phyloP scores from a whole-genome alignment of 23 red algal species.

The Gracilaria domingensis region DNA sequence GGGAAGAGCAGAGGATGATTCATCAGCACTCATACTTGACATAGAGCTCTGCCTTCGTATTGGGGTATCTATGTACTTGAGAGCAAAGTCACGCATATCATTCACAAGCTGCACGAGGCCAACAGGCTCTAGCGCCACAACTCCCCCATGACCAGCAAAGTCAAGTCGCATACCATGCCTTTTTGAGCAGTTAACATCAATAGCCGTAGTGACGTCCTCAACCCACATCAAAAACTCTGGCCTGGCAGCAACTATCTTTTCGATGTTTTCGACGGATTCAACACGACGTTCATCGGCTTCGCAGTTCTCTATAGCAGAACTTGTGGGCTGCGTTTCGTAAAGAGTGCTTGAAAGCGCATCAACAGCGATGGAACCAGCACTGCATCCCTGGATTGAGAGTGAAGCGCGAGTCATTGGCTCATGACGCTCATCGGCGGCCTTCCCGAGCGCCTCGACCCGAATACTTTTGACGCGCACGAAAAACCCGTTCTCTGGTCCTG shows the following conservation, averaged over 20 bases:
- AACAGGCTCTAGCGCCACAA: conserved; percentile 67
- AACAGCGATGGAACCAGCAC: conserved; percentile 55
- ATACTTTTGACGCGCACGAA: conserved; percentile 51
- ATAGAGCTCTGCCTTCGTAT: conserved; percentile 19
- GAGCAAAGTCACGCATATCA: conserved; percentile 44
- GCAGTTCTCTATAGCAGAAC: conserved; percentile 6
- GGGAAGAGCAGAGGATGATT: conserved; percentile 10
- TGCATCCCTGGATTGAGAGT: conserved; percentile 25
- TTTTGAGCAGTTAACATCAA: conserved; percentile 76
- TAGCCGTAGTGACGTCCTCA: conserved; percentile 55
- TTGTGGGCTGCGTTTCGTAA: conserved; percentile 30
- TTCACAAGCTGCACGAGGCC: conserved; percentile 56
- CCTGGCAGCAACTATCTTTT: conserved; percentile 62
- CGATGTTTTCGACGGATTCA: conserved; percentile 59
- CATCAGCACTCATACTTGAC: conserved; percentile 29
- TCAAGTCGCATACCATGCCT: conserved; percentile 65
- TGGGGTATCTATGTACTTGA: conserved; percentile 3
- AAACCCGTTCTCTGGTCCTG: conserved; percentile 43
- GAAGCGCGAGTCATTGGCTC: conserved; percentile 52
- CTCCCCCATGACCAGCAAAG: conserved; percentile 57
- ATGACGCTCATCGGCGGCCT: conserved; percentile 58
- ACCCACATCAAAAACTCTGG: conserved; percentile 71
- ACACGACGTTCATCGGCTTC: conserved; percentile 23
- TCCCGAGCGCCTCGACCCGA: conserved; percentile 53
- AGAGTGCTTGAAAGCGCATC: conserved; percentile 55